Conservation (phyloP, 305 asterid species). For the Fraxinus nigra region DNA sequence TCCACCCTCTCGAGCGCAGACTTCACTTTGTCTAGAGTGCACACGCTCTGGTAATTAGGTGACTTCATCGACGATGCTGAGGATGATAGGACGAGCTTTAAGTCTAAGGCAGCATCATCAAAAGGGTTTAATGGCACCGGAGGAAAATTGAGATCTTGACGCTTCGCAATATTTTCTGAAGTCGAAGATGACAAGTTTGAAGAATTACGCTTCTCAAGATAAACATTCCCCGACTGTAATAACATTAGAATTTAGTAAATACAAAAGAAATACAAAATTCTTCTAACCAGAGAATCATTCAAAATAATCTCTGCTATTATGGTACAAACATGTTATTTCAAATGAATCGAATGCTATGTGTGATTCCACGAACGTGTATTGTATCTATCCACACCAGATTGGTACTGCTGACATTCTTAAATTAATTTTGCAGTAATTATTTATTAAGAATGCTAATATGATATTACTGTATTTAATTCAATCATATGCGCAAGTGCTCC, state of each 20-base stretch:
- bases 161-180: slow-evolving; percentile 34
- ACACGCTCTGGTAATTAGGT: slow-evolving; percentile 59
- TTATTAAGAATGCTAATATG: neutral
- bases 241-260: neutral
- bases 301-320: neutral
- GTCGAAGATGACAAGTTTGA: slow-evolving; percentile 45
- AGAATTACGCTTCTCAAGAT: slow-evolving; percentile 63
- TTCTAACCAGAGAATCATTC: neutral
- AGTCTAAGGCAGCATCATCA: slow-evolving; percentile 51
- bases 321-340: neutral
- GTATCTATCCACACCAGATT: neutral
- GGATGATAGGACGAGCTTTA: slow-evolving; percentile 49
- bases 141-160: slow-evolving; percentile 78
- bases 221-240: slow-evolving; percentile 61
- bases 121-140: slow-evolving; percentile 40
- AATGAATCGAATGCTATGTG: neutral
- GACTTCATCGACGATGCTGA: slow-evolving; percentile 39
- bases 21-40: slow-evolving; percentile 90
- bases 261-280: neutral
- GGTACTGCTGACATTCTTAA: neutral
- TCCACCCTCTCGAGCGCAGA: slow-evolving; percentile 83
- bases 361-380: neutral
- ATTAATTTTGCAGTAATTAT: slow-evolving; percentile 7
- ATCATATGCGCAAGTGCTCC: slow-evolving; percentile 26
- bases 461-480: slow-evolving; percentile 9